Conservation (phyloP, 2,329 filamentous ascomycete genomes). For the Diaporthe longicolla region DNA sequence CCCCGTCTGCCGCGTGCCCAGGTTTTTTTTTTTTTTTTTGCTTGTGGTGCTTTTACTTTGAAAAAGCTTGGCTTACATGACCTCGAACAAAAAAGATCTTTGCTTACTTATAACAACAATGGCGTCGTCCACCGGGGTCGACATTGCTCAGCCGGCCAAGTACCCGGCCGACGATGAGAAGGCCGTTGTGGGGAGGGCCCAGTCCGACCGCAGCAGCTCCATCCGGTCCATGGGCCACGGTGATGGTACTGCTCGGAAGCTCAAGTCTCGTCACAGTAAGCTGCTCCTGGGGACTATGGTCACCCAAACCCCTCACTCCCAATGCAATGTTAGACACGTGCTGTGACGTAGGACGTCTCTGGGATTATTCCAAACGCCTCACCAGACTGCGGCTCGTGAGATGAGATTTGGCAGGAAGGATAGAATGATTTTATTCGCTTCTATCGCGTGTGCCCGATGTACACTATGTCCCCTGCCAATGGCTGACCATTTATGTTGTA, state of each 20-base stretch:
- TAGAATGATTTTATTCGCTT: no score
- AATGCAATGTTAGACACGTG: not conserved
- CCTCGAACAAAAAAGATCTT: not conserved
- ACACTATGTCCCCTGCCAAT: not conserved
- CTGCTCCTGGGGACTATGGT: not conserved
- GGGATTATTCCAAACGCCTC: not conserved
- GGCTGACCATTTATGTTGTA: not conserved
- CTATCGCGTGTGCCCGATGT: not conserved
- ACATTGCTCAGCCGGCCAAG: slow-evolving; percentile 29
- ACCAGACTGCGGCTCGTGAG: not conserved
- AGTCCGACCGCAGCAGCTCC: slow-evolving; percentile 33
- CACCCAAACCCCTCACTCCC: not conserved
- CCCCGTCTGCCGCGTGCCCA: not conserved
- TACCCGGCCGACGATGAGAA: slow-evolving; percentile 40
- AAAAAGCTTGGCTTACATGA: not conserved
- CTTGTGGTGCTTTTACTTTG: not conserved
- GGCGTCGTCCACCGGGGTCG: slow-evolving; percentile 38
- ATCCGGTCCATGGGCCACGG: slow-evolving; percentile 38
- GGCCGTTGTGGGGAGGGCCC: slow-evolving; percentile 34
- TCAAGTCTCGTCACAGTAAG: slow-evolving; percentile 60
- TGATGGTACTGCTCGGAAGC: slow-evolving; percentile 64
- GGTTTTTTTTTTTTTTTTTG: not conserved
- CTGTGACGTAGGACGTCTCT: not conserved
- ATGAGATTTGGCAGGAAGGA: not conserved
- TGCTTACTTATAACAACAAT: slow-evolving; percentile 7